Base-by-base conservation (phyloP, 139 green algal species). In the Chlorella sp. region DNA sequence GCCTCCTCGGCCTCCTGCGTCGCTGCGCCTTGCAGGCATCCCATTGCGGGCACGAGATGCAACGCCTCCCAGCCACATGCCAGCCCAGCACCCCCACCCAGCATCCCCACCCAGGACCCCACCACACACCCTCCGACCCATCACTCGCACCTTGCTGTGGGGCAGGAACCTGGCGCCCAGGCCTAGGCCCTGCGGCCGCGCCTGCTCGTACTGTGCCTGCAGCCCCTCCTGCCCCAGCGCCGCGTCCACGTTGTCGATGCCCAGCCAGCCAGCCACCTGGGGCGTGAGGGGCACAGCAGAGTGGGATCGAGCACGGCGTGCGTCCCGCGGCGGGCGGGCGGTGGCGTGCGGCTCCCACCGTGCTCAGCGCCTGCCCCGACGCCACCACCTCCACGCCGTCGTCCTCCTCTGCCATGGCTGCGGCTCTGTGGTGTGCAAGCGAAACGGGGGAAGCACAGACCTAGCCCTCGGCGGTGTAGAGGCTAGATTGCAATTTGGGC, bases 231-330 rank as follows among this genome's bases (percentile, higher is more conserved):
- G 31, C 42, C 74, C 53, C 66, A 79, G 48, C 62, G 64, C 74
- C 31, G 14, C 74, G 4, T 64, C 74, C 21, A 79, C 61, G 11
- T 78, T 45, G 12, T 8, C 53, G 21, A 79, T 41, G 4, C 74
- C 74, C 65, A 79, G 33, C 74, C 74, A 79, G 27, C 43, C 74
- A 5, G 74, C 74, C 53, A 70, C 74, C 74, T 79, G 74, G 41
- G 55, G 9, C 46, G n/a, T 3, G 15, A 35, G 8, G 3, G n/a
- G 68, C 38, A 43, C 6, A 61, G 3, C n/a, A n/a, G n/a, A n/a
- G n/a, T n/a, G n/a, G n/a, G n/a, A n/a, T n/a, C n/a, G n/a, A n/a
- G n/a, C n/a, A n/a, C n/a, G n/a, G n/a, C n/a, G n/a, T n/a, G n/a
- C n/a, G n/a, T n/a, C n/a, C n/a, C n/a, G n/a, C n/a, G n/a, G n/a